phyloP scores from a whole-genome alignment of 768 basidiomycete species.

The Russula sp. region DNA sequence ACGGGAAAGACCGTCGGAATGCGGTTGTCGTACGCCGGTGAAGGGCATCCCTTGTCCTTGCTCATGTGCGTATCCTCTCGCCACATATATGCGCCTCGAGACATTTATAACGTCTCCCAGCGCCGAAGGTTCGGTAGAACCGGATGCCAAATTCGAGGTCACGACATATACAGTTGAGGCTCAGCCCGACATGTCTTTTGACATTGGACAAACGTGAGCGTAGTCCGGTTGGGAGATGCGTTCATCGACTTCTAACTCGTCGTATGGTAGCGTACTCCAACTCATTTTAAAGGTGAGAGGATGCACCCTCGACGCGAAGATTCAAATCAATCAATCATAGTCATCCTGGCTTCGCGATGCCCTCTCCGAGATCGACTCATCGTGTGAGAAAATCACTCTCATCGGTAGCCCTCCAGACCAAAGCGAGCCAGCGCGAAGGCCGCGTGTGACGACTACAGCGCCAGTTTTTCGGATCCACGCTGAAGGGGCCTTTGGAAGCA shows the following conservation, averaged over 20 bases:
- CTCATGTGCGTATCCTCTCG: slow-evolving; percentile 51
- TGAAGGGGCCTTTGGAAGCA: slow-evolving; percentile 74
- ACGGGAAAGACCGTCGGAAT: slow-evolving; percentile 70
- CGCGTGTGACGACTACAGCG: slow-evolving; percentile 29
- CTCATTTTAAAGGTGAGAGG: slow-evolving; percentile 50
- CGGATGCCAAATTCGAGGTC: slow-evolving; percentile 83
- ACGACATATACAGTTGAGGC: slow-evolving; percentile 81
- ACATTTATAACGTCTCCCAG: slow-evolving; percentile 30
- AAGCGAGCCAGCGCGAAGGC: slow-evolving; percentile 22
- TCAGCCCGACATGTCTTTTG: slow-evolving; percentile 72
- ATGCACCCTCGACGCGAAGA: slow-evolving; percentile 50
- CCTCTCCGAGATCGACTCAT: slow-evolving; percentile 82
- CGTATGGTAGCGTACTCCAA: slow-evolving; percentile 9
- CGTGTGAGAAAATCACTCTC: slow-evolving; percentile 79
- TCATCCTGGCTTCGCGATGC: slow-evolving; percentile 95
- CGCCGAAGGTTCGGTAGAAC: slow-evolving; percentile 71
- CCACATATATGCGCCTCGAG: not conserved
- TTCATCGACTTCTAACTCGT: not conserved
- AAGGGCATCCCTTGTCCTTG: slow-evolving; percentile 70
- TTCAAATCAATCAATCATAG: slow-evolving; percentile 26
- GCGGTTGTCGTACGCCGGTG: slow-evolving; percentile 75
- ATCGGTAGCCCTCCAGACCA: slow-evolving; percentile 52
- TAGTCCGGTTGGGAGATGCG: slow-evolving; percentile 5
- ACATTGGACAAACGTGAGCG: slow-evolving; percentile 52
- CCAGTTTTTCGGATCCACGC: slow-evolving; percentile 78